Conservation (phyloP, 306 rosid genomes). For the Mimosa bimucronata region DNA sequence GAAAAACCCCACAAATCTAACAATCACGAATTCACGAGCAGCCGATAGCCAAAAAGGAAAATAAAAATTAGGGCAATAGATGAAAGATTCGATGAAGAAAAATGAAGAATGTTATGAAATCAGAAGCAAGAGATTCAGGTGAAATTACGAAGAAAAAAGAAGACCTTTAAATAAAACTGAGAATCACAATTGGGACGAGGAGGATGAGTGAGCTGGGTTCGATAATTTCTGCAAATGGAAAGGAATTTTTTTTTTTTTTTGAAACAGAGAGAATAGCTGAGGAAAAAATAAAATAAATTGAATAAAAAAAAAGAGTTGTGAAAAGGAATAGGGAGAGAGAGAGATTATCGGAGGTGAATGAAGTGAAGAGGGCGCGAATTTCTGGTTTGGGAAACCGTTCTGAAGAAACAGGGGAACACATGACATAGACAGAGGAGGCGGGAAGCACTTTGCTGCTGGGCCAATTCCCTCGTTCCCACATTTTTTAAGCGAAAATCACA, state of each 20-base stretch:
- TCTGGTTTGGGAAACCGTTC: not conserved
- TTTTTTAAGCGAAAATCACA: too few relatives aligned
- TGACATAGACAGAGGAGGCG: not conserved
- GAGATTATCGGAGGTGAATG: not conserved
- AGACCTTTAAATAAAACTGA: not conserved
- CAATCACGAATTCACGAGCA: not conserved
- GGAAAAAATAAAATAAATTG: slow-evolving; percentile 9
- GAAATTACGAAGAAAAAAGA: too few relatives aligned
- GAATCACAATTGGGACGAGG: not conserved
- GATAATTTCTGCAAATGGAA: slow-evolving; percentile 21
- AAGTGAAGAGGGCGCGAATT: not conserved
- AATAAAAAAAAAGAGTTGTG: not conserved
- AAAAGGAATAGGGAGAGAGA: not conserved
- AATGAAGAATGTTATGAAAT: not conserved
- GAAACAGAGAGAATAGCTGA: not conserved
- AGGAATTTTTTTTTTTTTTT: not conserved
- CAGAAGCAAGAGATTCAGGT: not conserved
- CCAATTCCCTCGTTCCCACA: too few relatives aligned
- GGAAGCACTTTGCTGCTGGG: not conserved
- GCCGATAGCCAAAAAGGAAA: not conserved
- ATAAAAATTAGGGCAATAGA: not conserved
- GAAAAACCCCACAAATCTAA: not conserved
- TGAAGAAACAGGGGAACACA: not conserved
- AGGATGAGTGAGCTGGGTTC: not conserved
- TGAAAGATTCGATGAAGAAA: not conserved